Conservation (phyloP, 306 rosid species). For the Prosopis cineraria region DNA sequence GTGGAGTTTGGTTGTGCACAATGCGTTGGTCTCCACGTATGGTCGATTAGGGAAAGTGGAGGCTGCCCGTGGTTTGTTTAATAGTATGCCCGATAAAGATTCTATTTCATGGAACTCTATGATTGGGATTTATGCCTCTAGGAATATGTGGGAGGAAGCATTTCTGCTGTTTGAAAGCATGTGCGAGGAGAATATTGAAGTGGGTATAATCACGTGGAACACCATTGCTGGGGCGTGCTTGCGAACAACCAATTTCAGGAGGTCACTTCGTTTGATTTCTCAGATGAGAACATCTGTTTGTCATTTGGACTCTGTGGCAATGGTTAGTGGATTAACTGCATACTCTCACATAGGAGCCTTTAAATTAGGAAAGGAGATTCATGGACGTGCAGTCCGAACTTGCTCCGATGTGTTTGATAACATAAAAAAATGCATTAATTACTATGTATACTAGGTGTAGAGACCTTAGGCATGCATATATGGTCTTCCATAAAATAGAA, state of each 20-base stretch:
- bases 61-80: constrained; percentile 70
- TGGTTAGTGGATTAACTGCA: constrained; percentile 69
- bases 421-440: constrained; percentile 67
- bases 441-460: constrained; percentile 91
- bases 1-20: constrained; percentile 76
- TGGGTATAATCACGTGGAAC: constrained; percentile 72
- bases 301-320: constrained; percentile 66
- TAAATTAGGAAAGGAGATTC: constrained; percentile 84
- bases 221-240: constrained; percentile 76
- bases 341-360: constrained; percentile 72
- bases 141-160: constrained; percentile 77
- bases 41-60: constrained; percentile 72
- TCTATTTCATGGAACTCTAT: constrained; percentile 80
- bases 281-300: constrained; percentile 54
- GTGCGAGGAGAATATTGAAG: constrained; percentile 52
- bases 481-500: constrained; percentile 51
- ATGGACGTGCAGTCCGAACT: constrained; percentile 63
- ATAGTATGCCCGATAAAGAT: constrained; percentile 70
- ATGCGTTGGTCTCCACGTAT: constrained; percentile 86
- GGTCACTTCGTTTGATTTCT: constrained; percentile 68
- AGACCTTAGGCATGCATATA: constrained; percentile 66
- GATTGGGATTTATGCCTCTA: constrained; percentile 71
- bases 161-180: constrained; percentile 57
- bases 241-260: constrained; percentile 48
- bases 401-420: constrained; percentile 49